phyloP scores from a whole-genome alignment of 2,329 filamentous ascomycete genomes.

The Trematosphaeria pertusa region DNA sequence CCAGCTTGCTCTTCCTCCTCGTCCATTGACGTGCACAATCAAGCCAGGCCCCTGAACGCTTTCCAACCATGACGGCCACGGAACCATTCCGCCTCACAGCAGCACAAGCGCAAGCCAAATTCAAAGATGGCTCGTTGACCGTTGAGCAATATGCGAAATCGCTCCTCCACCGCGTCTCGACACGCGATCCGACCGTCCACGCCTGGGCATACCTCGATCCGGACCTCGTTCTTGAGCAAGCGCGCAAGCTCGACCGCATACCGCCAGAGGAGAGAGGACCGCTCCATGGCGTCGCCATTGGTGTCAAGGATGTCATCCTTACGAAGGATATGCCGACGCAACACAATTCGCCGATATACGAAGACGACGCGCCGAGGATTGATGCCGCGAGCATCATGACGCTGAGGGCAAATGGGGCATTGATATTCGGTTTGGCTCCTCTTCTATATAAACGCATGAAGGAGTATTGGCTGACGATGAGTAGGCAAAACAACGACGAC shows the following conservation, averaged over 20 bases:
- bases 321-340: constrained; percentile 66
- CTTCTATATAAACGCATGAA: background rate
- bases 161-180: constrained; percentile 33
- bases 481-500: constrained; percentile 64
- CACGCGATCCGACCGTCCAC: constrained; percentile 31
- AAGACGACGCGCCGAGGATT: constrained; percentile 51
- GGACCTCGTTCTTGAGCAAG: constrained; percentile 57
- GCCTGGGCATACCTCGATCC: constrained; percentile 42
- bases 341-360: constrained; percentile 63
- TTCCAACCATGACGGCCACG: constrained; percentile 1
- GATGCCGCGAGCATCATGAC: constrained; percentile 62
- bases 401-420: constrained; percentile 62
- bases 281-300: constrained; percentile 65
- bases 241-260: constrained; percentile 58
- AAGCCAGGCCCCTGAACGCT: no score
- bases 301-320: constrained; percentile 65
- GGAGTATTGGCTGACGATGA: background rate
- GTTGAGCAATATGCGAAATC: constrained; percentile 40
- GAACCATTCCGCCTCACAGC: constrained; percentile 32
- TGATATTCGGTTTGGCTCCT: constrained; percentile 59
- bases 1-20: no score
- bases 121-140: constrained; percentile 30
- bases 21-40: no score
- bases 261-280: constrained; percentile 59
- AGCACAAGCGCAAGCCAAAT: constrained; percentile 28